Percentiles rank a stretch among this genome's conserved stretches.
phyloP scores from a whole-genome alignment of 345 rosid species.

The Eucalyptus microcorys region DNA sequence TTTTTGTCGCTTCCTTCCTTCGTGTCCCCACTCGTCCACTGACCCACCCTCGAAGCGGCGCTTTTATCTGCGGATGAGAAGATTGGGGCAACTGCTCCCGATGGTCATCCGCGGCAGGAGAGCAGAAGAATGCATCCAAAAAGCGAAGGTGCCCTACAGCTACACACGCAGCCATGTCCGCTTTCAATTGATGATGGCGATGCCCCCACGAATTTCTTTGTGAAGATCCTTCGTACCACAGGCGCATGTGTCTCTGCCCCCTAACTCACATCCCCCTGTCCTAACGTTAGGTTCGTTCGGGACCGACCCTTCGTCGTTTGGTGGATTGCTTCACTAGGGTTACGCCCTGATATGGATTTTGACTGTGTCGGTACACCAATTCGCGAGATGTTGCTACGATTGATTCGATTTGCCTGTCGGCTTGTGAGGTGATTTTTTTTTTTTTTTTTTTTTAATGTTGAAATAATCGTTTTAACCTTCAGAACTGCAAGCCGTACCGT shows the following conservation, averaged over 20 bases:
- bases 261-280: not conserved
- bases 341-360: not conserved
- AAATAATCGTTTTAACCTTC: not conserved
- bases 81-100: not conserved
- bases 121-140: not conserved
- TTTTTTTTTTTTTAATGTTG: not conserved
- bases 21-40: not conserved
- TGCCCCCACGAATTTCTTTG: not conserved
- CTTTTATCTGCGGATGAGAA: not conserved
- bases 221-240: not conserved
- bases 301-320: not conserved
- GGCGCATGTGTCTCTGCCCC: not conserved
- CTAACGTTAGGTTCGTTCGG: not conserved
- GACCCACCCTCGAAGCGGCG: not conserved
- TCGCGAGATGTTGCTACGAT: not conserved
- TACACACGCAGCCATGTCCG: not conserved
- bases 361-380: not conserved
- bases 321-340: not conserved
- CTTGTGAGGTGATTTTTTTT: not conserved
- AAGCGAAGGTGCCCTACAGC: not conserved
- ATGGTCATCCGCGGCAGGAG: not conserved
- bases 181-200: not conserved
- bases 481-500: not conserved
- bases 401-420: not conserved
- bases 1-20: not conserved